Percentiles rank a stretch among this genome's conserved stretches.
phyloP scores from a whole-genome alignment of 495 filamentous ascomycete genomes.

The Rhypophila decipiens region DNA sequence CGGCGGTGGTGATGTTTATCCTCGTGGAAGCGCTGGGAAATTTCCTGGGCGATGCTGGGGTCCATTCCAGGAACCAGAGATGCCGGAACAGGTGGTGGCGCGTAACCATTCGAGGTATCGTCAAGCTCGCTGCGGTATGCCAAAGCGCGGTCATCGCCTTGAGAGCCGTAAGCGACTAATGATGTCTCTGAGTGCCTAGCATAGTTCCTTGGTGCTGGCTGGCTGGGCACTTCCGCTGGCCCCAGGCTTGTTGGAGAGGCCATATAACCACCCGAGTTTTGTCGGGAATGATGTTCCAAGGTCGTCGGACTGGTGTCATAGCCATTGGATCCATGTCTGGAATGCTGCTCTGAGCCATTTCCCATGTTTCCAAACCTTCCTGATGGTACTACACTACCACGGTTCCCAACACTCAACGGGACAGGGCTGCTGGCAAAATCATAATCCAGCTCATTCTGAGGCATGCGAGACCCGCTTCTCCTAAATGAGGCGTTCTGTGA shows the following conservation, averaged over 20 bases:
- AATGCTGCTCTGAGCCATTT: constrained; percentile 1
- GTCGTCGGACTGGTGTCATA: constrained; percentile 6
- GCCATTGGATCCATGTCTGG: not conserved
- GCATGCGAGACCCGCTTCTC: constrained; percentile 34
- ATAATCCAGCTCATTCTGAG: constrained; percentile 25
- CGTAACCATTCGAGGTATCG: constrained; percentile 28
- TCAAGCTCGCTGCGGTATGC: constrained; percentile 28
- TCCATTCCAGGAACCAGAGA: constrained; percentile 69
- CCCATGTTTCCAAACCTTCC: constrained; percentile 19
- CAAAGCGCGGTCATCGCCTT: constrained; percentile 13
- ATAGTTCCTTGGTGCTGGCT: constrained; percentile 3
- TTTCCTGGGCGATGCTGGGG: constrained; percentile 49
- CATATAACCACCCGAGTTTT: not conserved
- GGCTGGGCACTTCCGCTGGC: constrained; percentile 10
- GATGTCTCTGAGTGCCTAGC: constrained; percentile 21
- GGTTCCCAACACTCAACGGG: constrained; percentile 38
- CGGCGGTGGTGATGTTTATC: constrained; percentile 38
- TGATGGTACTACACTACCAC: constrained; percentile 31
- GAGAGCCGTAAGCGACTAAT: constrained; percentile 12
- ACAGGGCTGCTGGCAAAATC: constrained; percentile 38
- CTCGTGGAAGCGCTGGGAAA: constrained; percentile 45
- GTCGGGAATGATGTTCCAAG: not conserved
- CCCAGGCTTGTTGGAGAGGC: constrained; percentile 10
- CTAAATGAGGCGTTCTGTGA: constrained; percentile 33
- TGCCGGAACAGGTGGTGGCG: constrained; percentile 49